These are phyloP conservation scores for Solanum infundibuliforme DNA, from an alignment of 257 asterid genomes.

Conservation along the genomic window DNA sequence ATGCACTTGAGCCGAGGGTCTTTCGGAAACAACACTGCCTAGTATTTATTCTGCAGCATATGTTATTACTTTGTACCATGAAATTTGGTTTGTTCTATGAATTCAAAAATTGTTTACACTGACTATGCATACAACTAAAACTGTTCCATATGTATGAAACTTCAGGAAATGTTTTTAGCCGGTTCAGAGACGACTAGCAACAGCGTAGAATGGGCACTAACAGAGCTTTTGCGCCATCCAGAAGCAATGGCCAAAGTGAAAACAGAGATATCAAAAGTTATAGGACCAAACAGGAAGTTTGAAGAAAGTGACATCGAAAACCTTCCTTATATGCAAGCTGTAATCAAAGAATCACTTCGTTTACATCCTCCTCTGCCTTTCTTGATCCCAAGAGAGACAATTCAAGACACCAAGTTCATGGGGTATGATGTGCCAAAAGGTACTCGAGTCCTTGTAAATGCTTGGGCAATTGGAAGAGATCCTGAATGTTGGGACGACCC, in stretches of 20 bases:
- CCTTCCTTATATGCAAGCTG: background rate
- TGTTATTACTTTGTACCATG: too few species aligned
- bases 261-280: background rate
- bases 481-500: background rate
- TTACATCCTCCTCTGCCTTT: slow-evolving; percentile 7
- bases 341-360: background rate
- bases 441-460: background rate
- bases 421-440: slow-evolving; percentile 4
- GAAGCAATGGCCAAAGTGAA: background rate
- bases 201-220: slow-evolving; percentile 10
- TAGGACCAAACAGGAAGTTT: background rate
- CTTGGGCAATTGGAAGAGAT: slow-evolving; percentile 6
- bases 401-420: slow-evolving; percentile 2
- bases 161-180: slow-evolving; percentile 8
- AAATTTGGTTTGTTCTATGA: too few species aligned
- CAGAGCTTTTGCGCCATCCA: slow-evolving; percentile 1
- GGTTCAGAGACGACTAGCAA: slow-evolving; percentile 6
- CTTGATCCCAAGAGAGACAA: background rate
- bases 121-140: too few species aligned
- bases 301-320: slow-evolving; percentile 4
- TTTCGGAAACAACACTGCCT: too few species aligned
- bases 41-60: too few species aligned
- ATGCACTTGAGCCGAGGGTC: too few species aligned
- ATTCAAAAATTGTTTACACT: too few species aligned
- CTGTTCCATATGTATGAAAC: too few species aligned